phyloP scores from a whole-genome alignment of 306 rosid genomes.

The Dalbergia oliveri region DNA sequence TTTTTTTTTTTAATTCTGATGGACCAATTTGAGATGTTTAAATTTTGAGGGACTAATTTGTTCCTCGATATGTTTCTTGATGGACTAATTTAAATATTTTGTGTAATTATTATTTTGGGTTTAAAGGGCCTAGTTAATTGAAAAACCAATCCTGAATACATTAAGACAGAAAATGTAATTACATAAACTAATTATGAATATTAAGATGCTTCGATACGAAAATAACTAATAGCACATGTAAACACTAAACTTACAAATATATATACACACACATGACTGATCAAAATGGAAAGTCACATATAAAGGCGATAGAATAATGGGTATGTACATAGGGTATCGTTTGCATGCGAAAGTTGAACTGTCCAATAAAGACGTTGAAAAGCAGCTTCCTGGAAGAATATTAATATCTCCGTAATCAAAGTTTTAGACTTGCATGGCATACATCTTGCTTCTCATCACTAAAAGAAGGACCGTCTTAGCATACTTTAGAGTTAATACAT shows the following conservation, averaged over 20 bases:
- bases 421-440: slow-evolving; percentile 60
- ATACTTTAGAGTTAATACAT: slow-evolving; percentile 59
- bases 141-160: background rate
- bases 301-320: background rate
- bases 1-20: too few species aligned
- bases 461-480: slow-evolving; percentile 49
- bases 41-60: too few species aligned
- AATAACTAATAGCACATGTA: background rate
- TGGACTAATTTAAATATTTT: too few species aligned
- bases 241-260: background rate
- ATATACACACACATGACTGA: background rate
- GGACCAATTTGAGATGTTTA: too few species aligned
- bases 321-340: slow-evolving; percentile 19
- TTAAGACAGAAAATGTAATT: background rate
- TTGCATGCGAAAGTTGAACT: slow-evolving; percentile 59
- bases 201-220: background rate
- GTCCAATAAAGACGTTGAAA: slow-evolving; percentile 50
- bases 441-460: slow-evolving; percentile 40
- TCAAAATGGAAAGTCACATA: background rate
- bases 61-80: too few species aligned
- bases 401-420: slow-evolving; percentile 43
- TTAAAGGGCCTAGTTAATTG: background rate
- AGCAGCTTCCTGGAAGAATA: slow-evolving; percentile 48
- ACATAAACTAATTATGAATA: background rate
- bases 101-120: too few species aligned